Base-by-base conservation (phyloP, 2,329 filamentous ascomycete species). In the Colletotrichum aenigma region DNA sequence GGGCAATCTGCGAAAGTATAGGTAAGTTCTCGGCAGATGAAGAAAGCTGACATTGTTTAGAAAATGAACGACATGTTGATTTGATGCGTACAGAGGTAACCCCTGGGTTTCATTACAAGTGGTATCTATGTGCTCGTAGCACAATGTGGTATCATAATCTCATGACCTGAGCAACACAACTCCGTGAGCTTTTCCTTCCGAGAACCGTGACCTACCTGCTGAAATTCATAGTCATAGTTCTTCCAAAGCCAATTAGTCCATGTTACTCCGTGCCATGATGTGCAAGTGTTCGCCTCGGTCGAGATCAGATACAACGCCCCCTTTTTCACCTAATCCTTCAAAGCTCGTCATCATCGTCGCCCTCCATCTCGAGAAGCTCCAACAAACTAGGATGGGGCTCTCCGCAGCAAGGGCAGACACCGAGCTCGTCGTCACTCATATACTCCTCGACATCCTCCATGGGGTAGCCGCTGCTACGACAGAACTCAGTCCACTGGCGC, bases 401-500 rank as follows among this genome's bases (percentile, higher is more conserved):
- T 72, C 85, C 85, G 67, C 85, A 86, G 77, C 84, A 86, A 36
- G 85, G 85, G 71, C 85, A 87, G 56, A 83, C 75, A 30, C 81
- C 82, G 67, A 71, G 32, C 48, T 67, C 68, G 21, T 77, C 83
- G 15, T 85, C 84, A 58, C 82, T 81, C 21, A 79, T 82, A 64
- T 84, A 81, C 74, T 81, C 82, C 12, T 84, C 83, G 48, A 70
- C 24, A 7, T 74, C 66, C 26, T 76, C 76, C 64, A 77, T 71
- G 15, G 77, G 69, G 71, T 86, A 85, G 30, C 86, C 86, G 34
- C 80, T 85, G 65, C 78, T 81, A 36, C 85, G 82, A 66, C 83
- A 86, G 77, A 90, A 91, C 43, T 89, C 84, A 18, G 84, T 81
- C 89, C 88, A 91, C n/a, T 82, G 79, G 26, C 89, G 88, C 36